Conservation (phyloP, 345 rosid genomes). For the Psidium friedrichsthalianum region DNA sequence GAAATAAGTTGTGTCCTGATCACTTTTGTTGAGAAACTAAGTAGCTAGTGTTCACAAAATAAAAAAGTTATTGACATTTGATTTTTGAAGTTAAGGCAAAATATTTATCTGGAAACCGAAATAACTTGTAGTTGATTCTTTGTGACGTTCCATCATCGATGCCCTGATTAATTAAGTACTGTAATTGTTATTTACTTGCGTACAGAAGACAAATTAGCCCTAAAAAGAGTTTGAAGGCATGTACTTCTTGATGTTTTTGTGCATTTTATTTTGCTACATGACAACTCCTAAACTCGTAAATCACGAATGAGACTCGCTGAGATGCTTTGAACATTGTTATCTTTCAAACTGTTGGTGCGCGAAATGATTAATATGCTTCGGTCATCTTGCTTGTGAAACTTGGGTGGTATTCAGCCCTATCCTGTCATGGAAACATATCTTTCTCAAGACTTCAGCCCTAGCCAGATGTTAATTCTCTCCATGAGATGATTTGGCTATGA, state of each 20-base stretch:
- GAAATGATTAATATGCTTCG: background rate
- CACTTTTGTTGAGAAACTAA: background rate
- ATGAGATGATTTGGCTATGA: background rate
- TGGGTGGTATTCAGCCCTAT: background rate
- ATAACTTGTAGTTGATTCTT: background rate
- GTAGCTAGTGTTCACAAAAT: background rate
- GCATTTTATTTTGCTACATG: background rate
- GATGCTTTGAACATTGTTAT: background rate
- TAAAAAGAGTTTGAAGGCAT: background rate
- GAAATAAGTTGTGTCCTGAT: background rate
- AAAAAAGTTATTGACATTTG: background rate
- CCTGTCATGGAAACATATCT: background rate
- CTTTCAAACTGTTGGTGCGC: background rate
- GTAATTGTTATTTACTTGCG: background rate
- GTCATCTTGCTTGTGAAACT: background rate
- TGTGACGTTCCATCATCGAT: background rate
- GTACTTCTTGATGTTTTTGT: background rate
- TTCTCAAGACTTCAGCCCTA: background rate
- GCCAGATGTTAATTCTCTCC: background rate
- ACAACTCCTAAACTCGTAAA: background rate
- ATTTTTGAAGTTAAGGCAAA: background rate
- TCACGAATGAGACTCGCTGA: background rate
- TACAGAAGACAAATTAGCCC: background rate
- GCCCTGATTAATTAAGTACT: background rate
- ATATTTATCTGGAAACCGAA: background rate